These are phyloP conservation scores for Mycena indigotica DNA, from an alignment of 768 basidiomycete species.

Conservation along the genomic window DNA sequence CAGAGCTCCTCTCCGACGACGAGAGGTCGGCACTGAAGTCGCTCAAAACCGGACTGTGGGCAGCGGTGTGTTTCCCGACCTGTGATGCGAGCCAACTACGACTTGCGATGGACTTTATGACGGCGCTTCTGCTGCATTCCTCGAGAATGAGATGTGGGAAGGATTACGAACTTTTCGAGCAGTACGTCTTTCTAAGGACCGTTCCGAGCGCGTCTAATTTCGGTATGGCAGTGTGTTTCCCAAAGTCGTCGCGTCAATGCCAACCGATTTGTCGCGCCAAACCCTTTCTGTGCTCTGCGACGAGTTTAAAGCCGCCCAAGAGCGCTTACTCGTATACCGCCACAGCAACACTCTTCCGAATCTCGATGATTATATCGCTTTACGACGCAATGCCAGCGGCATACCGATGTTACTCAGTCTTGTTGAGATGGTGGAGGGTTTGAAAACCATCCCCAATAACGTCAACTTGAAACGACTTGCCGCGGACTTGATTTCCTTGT, in stretches of 20 bases:
- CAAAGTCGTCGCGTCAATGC: constrained; percentile 36
- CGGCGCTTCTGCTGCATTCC: constrained; percentile 42
- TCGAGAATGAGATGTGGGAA: constrained; percentile 26
- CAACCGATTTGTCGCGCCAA: constrained; percentile 40
- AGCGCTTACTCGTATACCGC: constrained; percentile 29
- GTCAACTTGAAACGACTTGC: constrained; percentile 41
- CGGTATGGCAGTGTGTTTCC: constrained; percentile 39
- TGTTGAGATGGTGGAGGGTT: constrained; percentile 54
- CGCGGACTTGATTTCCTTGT: constrained; percentile 53
- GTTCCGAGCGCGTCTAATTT: constrained; percentile 2
- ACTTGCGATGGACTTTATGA: constrained; percentile 53
- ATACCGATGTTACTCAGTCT: constrained; percentile 52
- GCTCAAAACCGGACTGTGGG: constrained; percentile 53
- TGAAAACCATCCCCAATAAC: constrained; percentile 26
- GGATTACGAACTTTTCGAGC: constrained; percentile 34
- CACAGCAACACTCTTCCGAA: constrained; percentile 35
- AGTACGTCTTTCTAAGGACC: constrained; percentile 32
- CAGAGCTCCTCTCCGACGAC: constrained; percentile 25
- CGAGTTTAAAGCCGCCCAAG: constrained; percentile 40
- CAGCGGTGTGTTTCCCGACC: constrained; percentile 59
- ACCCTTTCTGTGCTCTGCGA: constrained; percentile 40
- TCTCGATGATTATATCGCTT: constrained; percentile 48
- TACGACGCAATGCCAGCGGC: constrained; percentile 52
- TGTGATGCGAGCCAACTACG: constrained; percentile 59
- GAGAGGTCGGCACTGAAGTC: constrained; percentile 31